These are phyloP conservation scores for Hypomontagnella submonticulosa DNA, from an alignment of 495 filamentous ascomycete species.

Conservation along the genomic window DNA sequence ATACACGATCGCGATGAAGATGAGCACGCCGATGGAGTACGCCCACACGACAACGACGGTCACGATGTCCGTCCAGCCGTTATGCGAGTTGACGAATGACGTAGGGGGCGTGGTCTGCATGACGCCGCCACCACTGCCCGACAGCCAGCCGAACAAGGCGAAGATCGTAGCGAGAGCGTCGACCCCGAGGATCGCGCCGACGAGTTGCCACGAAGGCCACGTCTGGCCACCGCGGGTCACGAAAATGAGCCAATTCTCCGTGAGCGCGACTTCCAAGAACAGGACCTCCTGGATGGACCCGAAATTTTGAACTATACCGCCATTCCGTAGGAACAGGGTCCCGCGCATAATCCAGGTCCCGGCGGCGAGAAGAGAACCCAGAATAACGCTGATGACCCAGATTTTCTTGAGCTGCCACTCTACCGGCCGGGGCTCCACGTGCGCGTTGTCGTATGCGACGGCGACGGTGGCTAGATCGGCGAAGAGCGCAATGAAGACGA, in stretches of 20 bases:
- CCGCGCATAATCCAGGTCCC: slow-evolving; percentile 86
- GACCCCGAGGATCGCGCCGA: slow-evolving; percentile 78
- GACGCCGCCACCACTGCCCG: slow-evolving; percentile 52
- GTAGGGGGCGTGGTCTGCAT: slow-evolving; percentile 38
- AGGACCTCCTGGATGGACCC: slow-evolving; percentile 82
- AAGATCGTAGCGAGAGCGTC: slow-evolving; percentile 86
- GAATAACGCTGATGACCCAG: slow-evolving; percentile 87
- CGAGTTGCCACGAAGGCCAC: slow-evolving; percentile 84
- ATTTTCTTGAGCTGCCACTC: slow-evolving; percentile 94
- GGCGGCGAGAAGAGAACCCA: slow-evolving; percentile 79
- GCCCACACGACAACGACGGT: slow-evolving; percentile 83
- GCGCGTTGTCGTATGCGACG: slow-evolving; percentile 92
- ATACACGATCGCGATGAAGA: slow-evolving; percentile 83
- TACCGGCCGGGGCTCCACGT: slow-evolving; percentile 83
- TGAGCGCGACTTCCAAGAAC: slow-evolving; percentile 90
- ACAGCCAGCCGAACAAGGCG: slow-evolving; percentile 82
- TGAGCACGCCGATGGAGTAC: slow-evolving; percentile 80
- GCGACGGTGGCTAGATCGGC: slow-evolving; percentile 91
- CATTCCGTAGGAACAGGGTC: slow-evolving; percentile 74
- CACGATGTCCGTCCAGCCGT: slow-evolving; percentile 76
- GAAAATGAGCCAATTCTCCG: slow-evolving; percentile 97
- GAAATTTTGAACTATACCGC: slow-evolving; percentile 85
- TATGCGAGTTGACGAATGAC: slow-evolving; percentile 52
- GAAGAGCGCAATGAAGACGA: slow-evolving; percentile 94
- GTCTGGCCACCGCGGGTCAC: slow-evolving; percentile 87